Evolutionary conservation across 805 yeast genomes (phyloP), one percentile per base, ranked within the genome.

Genomic region (Myxozyma kluyveri): DNA sequence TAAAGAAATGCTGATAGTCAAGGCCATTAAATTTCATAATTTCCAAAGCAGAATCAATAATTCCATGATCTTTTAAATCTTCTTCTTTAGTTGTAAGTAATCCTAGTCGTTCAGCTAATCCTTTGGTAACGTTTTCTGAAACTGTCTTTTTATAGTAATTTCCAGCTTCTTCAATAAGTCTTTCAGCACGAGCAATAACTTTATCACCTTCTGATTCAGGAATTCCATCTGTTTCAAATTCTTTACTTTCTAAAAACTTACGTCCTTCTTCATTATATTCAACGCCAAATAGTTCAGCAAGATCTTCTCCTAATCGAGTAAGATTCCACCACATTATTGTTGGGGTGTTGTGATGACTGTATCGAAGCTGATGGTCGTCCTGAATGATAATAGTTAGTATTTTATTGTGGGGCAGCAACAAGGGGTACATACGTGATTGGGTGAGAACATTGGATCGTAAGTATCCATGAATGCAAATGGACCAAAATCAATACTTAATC

Each of bases 241-340:
- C 52, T 7, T 44, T 46, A 7, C 45, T 23, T 17, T 47, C 42
- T n/a, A 69, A 61, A 54, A 75, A 75, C 4, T 67, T 60, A 7
- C 71, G 66, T 39, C 76, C 75, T 38, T 76, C 72, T 9, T 29
- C 12, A 29, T 29, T 14, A 14, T 29, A 29, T 22, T 10, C 14
- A 7, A 79, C 65, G 9, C 96, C 96, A 32, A 90, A 72, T 21
- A 90, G 72, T 63, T 86, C 89, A 0, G 88, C 90, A 55, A 93
- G 66, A 47, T 84, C 81, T 65, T 93, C 96, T 2, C 91, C 96
- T 19, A 90, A 72, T 56, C 91, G 78, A 1, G 86, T 80, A 65
- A 91, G 73, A 67, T 91, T 93, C 95, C 96, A 91, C 95, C 96
- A 88, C 41, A 91, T 82, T 0, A 90, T 80, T 23, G 83, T 77